Base-by-base conservation (phyloP, 176 grass and related monocot species). In the Carex myosuroides region DNA sequence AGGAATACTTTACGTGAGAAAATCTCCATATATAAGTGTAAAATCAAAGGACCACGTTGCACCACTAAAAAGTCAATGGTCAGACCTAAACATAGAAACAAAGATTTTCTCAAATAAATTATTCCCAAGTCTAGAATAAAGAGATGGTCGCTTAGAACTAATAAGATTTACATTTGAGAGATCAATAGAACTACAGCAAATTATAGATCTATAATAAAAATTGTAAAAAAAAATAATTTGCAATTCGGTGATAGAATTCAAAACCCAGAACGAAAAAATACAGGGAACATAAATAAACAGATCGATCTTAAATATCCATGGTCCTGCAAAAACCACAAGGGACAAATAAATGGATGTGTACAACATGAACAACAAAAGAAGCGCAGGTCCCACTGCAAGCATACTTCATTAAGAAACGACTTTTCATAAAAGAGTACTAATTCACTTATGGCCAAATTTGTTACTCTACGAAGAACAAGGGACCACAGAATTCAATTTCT, bases 81-180 rank as follows among this genome's bases (percentile, higher is more conserved):
- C 60, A 83, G 61, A 83, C 35, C 62, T 83, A 66, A 66, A 83
- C 11, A 54, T 54, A 13, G 32, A 83, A 62, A 83, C 44, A 30
- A 83, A 83, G 41, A 83, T 18, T 33, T 46, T 11, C 44, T 32
- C 13, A 77, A 55, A 30, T 30, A 55, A 77, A 77, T 32, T 32
- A 30, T 32, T 55, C 24, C 22, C 7, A 78, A 78, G 1, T 62
- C 26, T 57, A 14, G 33, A 78, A 16, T 13, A 57, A 57, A 56
- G 2, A 30, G 13, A 78, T 56, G 39, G 2, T 10, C 2, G 20
- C 37, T 71, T 71, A n/a, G 8, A 71, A 5, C 72, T 78, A 33
- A 10, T 4, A 8, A 8, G 24, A 8, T 17, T 55, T 78, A 32
- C 6, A 78, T 57, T 78, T 22, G 26, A 77, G 6, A 30, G 26